Evolutionary conservation across 257 asterid species (phyloP).

Genomic region (Haberlea rhodopensis): DNA sequence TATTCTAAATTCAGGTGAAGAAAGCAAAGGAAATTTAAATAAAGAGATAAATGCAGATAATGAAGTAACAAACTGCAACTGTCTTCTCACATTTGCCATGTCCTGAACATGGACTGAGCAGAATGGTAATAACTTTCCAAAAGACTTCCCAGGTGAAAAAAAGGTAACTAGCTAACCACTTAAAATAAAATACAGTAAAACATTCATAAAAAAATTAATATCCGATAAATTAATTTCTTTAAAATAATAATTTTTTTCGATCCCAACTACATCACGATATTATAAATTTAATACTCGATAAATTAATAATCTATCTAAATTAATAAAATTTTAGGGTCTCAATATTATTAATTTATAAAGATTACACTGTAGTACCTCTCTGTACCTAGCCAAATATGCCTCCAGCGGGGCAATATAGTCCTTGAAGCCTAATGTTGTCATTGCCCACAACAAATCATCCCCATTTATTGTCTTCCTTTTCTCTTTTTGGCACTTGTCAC

Average conservation of each 20-base stretch:
- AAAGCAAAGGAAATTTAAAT: constrained; percentile 8
- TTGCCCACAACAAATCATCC: constrained; percentile 61
- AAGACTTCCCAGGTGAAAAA: no score
- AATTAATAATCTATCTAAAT: no score
- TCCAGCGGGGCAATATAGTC: constrained; percentile 56
- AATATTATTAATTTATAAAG: no score
- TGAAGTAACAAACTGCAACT: background rate
- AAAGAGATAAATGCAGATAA: background rate
- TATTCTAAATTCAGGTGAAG: background rate
- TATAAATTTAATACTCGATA: no score
- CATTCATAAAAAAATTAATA: no score
- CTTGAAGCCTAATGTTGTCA: constrained; percentile 64
- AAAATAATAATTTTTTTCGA: no score
- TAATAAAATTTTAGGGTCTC: no score
- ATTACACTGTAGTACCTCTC: constrained; percentile 71
- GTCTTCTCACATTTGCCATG: background rate
- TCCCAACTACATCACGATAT: no score
- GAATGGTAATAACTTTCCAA: background rate
- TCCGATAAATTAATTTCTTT: no score
- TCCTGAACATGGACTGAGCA: no score
- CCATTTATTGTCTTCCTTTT: constrained; percentile 69
- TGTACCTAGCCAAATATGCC: constrained; percentile 52
- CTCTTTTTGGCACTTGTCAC: constrained; percentile 65
- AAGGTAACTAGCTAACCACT: background rate
- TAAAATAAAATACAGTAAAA: constrained; percentile 6